A percentile compares a stretch with the other conserved stretches of the same genome.
phyloP scores from a whole-genome alignment of 2,329 filamentous ascomycete genomes.

The Curvularia eragrostidis region DNA sequence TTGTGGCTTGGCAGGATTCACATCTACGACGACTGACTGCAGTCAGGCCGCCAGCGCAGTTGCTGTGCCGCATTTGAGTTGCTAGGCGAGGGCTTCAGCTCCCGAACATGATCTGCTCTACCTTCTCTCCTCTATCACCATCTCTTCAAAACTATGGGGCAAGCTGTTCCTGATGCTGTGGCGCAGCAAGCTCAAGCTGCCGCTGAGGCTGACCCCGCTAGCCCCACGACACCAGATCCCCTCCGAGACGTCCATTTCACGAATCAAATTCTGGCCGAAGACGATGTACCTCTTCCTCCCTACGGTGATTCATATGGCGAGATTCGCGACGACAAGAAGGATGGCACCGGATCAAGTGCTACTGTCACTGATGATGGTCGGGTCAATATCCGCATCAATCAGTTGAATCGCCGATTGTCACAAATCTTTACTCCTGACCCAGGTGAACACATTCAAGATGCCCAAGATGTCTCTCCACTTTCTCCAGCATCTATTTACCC shows the following conservation, averaged over 20 bases:
- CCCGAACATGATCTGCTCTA: neutral
- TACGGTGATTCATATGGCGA: neutral
- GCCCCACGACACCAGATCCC: neutral
- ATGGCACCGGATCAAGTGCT: neutral
- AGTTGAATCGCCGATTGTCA: neutral
- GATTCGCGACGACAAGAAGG: neutral
- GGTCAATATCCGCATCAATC: neutral
- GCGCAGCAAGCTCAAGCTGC: neutral
- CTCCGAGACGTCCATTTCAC: neutral
- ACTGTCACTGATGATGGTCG: neutral
- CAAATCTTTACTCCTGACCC: neutral
- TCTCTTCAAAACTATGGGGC: neutral
- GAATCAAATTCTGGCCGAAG: neutral
- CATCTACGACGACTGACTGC: slow-evolving; percentile 8
- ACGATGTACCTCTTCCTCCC: neutral
- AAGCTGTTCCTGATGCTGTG: neutral
- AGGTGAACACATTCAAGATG: neutral
- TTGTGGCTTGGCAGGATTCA: slow-evolving; percentile 29
- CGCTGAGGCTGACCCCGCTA: neutral
- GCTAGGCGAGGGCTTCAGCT: neutral
- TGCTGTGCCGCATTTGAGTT: neutral
- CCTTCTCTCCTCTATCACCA: neutral
- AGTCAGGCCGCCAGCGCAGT: neutral
- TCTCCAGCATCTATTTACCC: neutral
- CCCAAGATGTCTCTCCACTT: neutral